A percentile compares a stretch with the other conserved stretches of the same genome.
These are phyloP conservation scores for Adenanthera pavonina DNA, from an alignment of 306 rosid genomes.

Conservation along the genomic window DNA sequence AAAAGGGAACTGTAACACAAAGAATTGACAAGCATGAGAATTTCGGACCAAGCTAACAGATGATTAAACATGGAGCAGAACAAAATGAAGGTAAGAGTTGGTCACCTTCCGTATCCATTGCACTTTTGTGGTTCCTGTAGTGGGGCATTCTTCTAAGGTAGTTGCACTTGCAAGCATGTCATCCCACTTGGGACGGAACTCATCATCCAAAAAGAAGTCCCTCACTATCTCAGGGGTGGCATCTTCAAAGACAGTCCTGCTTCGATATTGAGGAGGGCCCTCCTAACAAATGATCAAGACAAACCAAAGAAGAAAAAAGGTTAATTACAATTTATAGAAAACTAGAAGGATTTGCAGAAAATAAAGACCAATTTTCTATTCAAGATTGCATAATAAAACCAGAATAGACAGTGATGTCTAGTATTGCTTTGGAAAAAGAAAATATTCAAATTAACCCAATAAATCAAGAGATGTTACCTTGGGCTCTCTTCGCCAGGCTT, in stretches of 20 bases:
- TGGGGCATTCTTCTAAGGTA: constrained; percentile 62
- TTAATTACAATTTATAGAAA: neutral
- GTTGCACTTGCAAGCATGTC: constrained; percentile 56
- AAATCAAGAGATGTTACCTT: constrained; percentile 45
- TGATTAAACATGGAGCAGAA: neutral
- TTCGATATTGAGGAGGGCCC: constrained; percentile 66
- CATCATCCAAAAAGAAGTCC: constrained; percentile 70
- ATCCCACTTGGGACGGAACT: constrained; percentile 63
- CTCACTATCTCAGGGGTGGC: constrained; percentile 71
- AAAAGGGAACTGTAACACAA: constrained; percentile 65
- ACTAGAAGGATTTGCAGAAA: neutral
- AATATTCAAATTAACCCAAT: neutral
- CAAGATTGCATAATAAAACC: constrained; percentile 5
- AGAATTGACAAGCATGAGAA: constrained; percentile 43
- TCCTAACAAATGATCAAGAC: constrained; percentile 39
- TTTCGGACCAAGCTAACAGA: constrained; percentile 11
- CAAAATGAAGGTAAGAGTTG: neutral
- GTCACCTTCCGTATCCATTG: constrained; percentile 66
- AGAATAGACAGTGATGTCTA: constrained; percentile 1
- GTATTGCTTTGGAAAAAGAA: neutral
- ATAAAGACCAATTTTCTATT: neutral
- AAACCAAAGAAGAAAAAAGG: neutral
- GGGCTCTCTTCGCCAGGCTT: constrained; percentile 68
- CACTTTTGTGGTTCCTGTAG: constrained; percentile 64
- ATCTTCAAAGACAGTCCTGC: constrained; percentile 64